Evolutionary conservation across 2,329 filamentous ascomycete genomes (phyloP), one percentile per base, ranked within the genome.

Genomic region (Juglanconis juglandina): DNA sequence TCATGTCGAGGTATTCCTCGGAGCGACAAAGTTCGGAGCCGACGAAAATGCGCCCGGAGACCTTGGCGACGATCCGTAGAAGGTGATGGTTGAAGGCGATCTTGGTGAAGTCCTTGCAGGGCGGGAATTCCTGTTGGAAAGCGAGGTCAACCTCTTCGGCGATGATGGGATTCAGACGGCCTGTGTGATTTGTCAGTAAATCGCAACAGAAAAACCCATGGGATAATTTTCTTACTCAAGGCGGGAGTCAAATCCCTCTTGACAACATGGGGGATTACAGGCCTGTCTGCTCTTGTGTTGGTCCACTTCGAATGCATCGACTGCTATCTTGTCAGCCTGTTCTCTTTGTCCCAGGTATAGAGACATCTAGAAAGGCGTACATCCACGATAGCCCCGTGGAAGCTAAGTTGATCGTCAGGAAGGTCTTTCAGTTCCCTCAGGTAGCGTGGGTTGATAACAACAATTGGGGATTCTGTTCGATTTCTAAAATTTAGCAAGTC

Each of bases 41-140:
- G 34, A 82, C 71, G 55, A 82, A 82, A 34, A 81, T 68, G 10
- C 76, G 71, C 3, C 79, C 79, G 0, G 77, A 80, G 0, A 77
- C 73, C 61, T 75, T 76, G 53, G 76, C 77, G 1, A 83, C 75
- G 44, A 81, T 75, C 17, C 76, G 75, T 2, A 80, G 70, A 5
- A 82, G 66, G 8, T 69, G 72, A 9, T 69, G 61, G 68, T 77
- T 72, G 37, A 79, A 73, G n/a, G 73, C 72, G 48, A 79, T 68
- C 1, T 70, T 58, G 0, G 71, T 77, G 77, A 77, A 81, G 49
- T 76, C 74, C 17, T 69, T 63, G 47, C 71, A 72, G 0, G 68
- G 66, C 0, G 74, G 73, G 2, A 81, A 61, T 53, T 74, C 73
- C 2, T 67, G 64, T 0, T 58, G 60, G 44, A 79, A 66, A 1